Evolutionary conservation across 2,329 filamentous ascomycete genomes (phyloP).

Genomic region (Penicillium sp.): DNA sequence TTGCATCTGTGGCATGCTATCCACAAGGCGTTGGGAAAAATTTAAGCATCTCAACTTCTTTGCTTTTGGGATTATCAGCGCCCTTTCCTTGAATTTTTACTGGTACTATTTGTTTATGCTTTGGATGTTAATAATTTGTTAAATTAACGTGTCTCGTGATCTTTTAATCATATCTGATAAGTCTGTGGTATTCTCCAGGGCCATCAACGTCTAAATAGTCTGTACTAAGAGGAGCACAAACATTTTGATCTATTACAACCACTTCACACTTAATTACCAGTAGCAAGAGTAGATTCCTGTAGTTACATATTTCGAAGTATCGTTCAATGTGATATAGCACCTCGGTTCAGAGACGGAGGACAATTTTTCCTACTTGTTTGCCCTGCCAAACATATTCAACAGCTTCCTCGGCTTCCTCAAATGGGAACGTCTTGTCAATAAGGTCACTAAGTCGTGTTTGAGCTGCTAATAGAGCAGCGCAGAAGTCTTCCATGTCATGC

Average conservation of each 20-base stretch:
- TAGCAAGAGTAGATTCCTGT: too few species aligned
- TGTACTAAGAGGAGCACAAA: too few species aligned
- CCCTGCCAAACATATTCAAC: slow-evolving; percentile 46
- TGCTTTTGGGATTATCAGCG: neutral
- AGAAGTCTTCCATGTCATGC: slow-evolving; percentile 43
- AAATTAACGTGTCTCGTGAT: neutral
- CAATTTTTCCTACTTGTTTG: slow-evolving; percentile 47
- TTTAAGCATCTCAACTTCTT: slow-evolving; percentile 3
- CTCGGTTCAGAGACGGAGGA: slow-evolving; percentile 18
- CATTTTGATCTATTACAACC: too few species aligned
- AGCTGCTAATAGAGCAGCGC: slow-evolving; percentile 33
- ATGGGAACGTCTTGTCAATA: slow-evolving; percentile 40
- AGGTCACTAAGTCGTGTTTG: slow-evolving; percentile 34
- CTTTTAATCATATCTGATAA: neutral
- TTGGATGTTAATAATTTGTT: neutral
- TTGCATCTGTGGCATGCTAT: slow-evolving; percentile 11
- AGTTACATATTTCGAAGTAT: neutral
- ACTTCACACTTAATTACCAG: too few species aligned
- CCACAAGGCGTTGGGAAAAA: slow-evolving; percentile 20
- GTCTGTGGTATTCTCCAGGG: neutral
- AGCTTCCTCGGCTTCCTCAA: slow-evolving; percentile 45
- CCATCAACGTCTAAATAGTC: too few species aligned
- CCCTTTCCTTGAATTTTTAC: neutral
- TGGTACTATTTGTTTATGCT: neutral
- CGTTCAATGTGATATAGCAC: neutral